Evolutionary conservation across 2,329 filamentous ascomycete genomes (phyloP), one percentile per base, ranked within the genome.

Genomic region (Curvularia verruculosa): DNA sequence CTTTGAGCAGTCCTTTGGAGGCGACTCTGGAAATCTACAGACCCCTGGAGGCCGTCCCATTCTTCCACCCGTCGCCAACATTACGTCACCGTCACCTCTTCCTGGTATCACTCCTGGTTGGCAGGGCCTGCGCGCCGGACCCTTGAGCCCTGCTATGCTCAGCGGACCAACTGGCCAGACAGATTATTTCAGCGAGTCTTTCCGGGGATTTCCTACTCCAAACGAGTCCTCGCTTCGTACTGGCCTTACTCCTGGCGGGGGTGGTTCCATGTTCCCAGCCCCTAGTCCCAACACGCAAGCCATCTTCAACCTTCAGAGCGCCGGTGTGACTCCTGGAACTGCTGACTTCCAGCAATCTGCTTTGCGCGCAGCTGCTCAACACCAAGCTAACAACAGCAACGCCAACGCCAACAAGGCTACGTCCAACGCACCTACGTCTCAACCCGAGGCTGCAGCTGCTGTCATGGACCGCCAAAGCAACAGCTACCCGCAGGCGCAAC

Each of bases 101-200:
- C 88, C 89, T 45, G 91, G 90, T 63, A 85, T 85, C 69, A 91
- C 87, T 63, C 87, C 87, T 52, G 90, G 89, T 77, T 97, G 93
- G 92, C 85, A 92, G 68, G 96, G 92, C 44, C 82, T 99, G 70
- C 89, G 95, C 64, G 93, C 92, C 59, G 95, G 95, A 67, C 95
- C 95, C 40, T 79, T 99, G 66, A 98, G 95, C 78, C 95, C 95
- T 80, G 95, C 94, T 63, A 98, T 99, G 93, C 87, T 99, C 54
- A 91, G 92, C 45, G 95, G 92, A 23, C 95, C 86, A 39, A 83
- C 85, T 21, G 82, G 81, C 43, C 78, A 80, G 53, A 89, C 85
- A 75, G 92, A 97, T 74, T 98, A 97, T 79, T 96, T 97, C 74
- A 85, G 86, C 66, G 92, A 96, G 70, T 88, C 88, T 50, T 89